Evolutionary conservation across 257 asterid genomes (phyloP).

Genomic region (Solanum bulbocastanum): DNA sequence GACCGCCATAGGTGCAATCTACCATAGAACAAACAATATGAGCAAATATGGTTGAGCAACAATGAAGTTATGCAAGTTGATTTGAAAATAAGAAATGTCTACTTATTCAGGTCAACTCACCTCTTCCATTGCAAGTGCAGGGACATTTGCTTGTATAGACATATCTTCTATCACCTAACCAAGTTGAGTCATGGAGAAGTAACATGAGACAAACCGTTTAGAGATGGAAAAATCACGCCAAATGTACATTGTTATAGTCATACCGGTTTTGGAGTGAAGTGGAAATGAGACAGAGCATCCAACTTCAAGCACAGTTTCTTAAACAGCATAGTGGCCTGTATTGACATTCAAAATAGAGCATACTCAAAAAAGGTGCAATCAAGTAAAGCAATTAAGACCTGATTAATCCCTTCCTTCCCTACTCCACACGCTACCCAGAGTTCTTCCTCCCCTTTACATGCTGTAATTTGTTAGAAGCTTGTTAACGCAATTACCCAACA

Average conservation of each 20-base stretch:
- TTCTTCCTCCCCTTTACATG: not conserved
- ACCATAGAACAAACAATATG: slow-evolving; percentile 7
- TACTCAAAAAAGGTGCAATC: not conserved
- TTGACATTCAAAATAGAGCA: not conserved
- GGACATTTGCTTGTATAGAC: slow-evolving; percentile 89
- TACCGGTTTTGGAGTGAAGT: slow-evolving; percentile 97
- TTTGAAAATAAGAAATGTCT: not conserved
- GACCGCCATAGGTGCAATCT: slow-evolving; percentile 93
- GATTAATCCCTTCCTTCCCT: not conserved
- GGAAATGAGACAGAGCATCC: slow-evolving; percentile 98
- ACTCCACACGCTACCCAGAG: not conserved
- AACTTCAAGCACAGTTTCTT: slow-evolving; percentile 85
- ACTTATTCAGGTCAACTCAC: slow-evolving; percentile 17
- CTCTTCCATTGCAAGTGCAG: slow-evolving; percentile 99
- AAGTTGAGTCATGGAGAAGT: slow-evolving; percentile 1
- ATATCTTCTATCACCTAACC: slow-evolving; percentile 83
- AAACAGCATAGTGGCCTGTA: slow-evolving; percentile 66
- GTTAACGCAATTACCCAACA: not conserved
- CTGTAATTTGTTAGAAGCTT: not conserved
- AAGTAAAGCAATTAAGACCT: not conserved
- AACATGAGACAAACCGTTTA: not conserved
- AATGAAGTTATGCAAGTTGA: not conserved
- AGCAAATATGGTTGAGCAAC: not conserved
- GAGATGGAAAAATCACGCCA: not conserved
- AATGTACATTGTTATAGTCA: not conserved